Evolutionary conservation across 768 basidiomycete genomes (phyloP), one percentile per base, ranked within the genome.

Genomic region (Boletus subcaerulescens): DNA sequence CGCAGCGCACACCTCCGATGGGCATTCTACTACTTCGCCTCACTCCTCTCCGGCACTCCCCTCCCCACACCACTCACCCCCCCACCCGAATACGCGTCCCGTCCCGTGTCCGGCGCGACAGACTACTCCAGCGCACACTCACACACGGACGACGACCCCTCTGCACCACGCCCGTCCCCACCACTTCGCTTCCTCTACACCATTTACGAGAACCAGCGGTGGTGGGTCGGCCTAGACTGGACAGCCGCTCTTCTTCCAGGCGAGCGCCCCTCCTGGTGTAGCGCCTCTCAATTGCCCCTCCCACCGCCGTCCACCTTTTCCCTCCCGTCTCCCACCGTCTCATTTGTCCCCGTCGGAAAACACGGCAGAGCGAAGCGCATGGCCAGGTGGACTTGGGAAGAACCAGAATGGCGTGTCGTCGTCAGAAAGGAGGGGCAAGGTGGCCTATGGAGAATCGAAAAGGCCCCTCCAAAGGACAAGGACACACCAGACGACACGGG

Each of bases 141-240:
- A 5, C 38, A 53, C 5, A 10, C 33, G n/a, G 57, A 57, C 6
- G 45, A 48, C 5, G 63, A 60, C 44, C 45, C 47, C 7, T 55
- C 63, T 9, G 32, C 59, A 15, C 69, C 59, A 0, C 59, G 47
- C 24, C 60, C 69, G 5, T 71, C 63, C 1, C 60, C 69, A 0
- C 64, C 69, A 17, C 71, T 88, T 32, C 84, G 88, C 20, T 94
- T 95, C 74, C 78, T 90, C 45, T 95, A 95, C 65, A 91, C 87
- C n/a, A 73, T 95, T 12, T 87, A 91, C 66, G 93, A 97, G 71
- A 96, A 96, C 71, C 93, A 97, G 72, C 81, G 94, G 7, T 96
- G 94, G 94, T 98, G 94, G 94, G 84, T 98, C 83, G 93, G 90
- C 13, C 81, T 98, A 42, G 94, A 97, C 72, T 98, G 91, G 91